These are phyloP conservation scores for Lodderomyces jiufengensis DNA, from an alignment of 1,139 yeast species.

Conservation along the genomic window DNA sequence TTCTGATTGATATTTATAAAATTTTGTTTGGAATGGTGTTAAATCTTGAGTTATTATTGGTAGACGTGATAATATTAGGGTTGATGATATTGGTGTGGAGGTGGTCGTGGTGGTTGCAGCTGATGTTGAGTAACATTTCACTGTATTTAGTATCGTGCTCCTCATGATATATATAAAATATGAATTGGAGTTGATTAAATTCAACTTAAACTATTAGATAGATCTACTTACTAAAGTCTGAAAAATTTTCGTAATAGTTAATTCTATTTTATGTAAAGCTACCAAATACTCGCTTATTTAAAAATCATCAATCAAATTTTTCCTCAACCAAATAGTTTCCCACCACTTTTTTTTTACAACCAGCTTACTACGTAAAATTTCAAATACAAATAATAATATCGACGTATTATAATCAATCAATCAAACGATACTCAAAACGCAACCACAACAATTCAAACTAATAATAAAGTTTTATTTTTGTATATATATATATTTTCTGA, in stretches of 20 bases:
- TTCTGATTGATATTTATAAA: slow-evolving; percentile 80
- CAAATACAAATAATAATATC: not conserved
- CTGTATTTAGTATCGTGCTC: too few species aligned
- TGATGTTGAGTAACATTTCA: not conserved
- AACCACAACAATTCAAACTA: not conserved
- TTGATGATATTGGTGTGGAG: slow-evolving; percentile 25
- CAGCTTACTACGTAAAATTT: too few species aligned
- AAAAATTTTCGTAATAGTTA: slow-evolving; percentile 1
- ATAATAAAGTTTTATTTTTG: too few species aligned
- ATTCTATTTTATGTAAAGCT: too few species aligned
- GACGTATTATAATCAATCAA: not conserved
- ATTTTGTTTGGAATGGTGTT: slow-evolving; percentile 68
- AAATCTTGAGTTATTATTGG: slow-evolving; percentile 83
- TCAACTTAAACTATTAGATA: too few species aligned
- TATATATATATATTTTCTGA: too few species aligned
- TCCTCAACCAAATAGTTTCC: slow-evolving; percentile 1
- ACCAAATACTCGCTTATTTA: too few species aligned
- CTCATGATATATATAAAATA: too few species aligned
- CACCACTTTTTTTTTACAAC: not conserved
- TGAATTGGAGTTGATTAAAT: too few species aligned
- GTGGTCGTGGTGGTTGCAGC: slow-evolving; percentile 2
- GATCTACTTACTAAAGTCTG: too few species aligned
- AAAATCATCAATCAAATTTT: too few species aligned
- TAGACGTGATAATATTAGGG: slow-evolving; percentile 68
- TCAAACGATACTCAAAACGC: not conserved